Base-by-base conservation (phyloP, 805 yeast genomes). In the Metschnikowia borealis region DNA sequence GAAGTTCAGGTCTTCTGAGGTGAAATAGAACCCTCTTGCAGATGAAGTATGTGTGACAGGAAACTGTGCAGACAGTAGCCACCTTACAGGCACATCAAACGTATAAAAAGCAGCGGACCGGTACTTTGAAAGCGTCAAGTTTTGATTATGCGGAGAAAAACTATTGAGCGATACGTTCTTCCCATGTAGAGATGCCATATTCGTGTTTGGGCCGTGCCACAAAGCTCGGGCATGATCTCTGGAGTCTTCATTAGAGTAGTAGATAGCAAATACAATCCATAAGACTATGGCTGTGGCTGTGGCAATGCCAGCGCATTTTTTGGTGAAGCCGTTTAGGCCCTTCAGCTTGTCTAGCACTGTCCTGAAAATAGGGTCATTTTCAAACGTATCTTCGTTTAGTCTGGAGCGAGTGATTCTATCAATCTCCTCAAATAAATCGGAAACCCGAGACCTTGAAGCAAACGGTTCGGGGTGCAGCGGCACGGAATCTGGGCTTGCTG, bases 61-160 rank as follows among this genome's bases (percentile, higher is more conserved):
- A 44, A 64, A 68, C 51, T 73, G 78, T 6, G 50, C 43, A 18
- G 56, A 45, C 29, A 48, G 47, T 7, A 73, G 53, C 77, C 77
- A 72, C 14, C 53, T 39, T 1, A 72, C 49, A 11, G 51, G 45
- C 14, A 40, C 36, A 38, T 42, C 18, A 29, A 40, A 48, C 10
- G 44, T 14, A 20, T 26, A 7, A 15, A 35, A 52, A 1, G 45
- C 43, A 1, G 71, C 75, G 33, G 56, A 56, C 34, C 68, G 47
- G 48, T 55, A 55, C 7, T 45, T 40, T 5, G 55, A 61, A 56
- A 73, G 51, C 0, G 75, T 59, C 7, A 71, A 47, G 48, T 71
- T 73, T 14, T 56, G 47, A 38, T 55, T 54, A 10, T 56, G 50
- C 0, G 69, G 62, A 44, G 55, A 55, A 50, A 69, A 73, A 3